phyloP scores from a whole-genome alignment of 1,284 basidiomycete species.

The Heterobasidion occidentale region DNA sequence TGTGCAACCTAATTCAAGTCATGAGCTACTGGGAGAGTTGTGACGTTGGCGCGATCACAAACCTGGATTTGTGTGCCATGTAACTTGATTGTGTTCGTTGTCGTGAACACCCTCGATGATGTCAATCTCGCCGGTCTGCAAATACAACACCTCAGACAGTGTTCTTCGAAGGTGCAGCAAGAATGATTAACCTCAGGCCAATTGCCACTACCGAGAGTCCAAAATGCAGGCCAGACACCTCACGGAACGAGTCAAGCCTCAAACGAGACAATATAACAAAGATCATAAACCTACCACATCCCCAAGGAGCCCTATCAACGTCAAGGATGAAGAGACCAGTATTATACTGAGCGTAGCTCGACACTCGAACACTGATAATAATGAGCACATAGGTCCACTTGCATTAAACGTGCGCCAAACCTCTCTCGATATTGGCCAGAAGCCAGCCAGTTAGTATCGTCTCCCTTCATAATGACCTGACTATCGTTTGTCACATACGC shows the following conservation, averaged over 20 bases:
- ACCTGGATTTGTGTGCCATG: constrained; percentile 26
- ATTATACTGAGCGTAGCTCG: constrained; percentile 22
- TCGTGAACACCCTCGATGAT: constrained; percentile 76
- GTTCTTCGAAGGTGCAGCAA: not conserved
- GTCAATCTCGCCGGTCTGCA: constrained; percentile 69
- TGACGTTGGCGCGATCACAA: not conserved
- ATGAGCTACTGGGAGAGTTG: not conserved
- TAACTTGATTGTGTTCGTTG: constrained; percentile 67
- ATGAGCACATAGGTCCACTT: constrained; percentile 3
- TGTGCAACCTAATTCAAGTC: constrained; percentile 31
- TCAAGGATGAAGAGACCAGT: not conserved
- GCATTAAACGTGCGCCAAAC: constrained; percentile 20
- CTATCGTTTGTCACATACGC: constrained; percentile 49
- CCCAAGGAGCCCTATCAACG: not conserved
- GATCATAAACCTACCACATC: not conserved
- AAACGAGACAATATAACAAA: constrained; percentile 9
- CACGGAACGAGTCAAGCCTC: not conserved
- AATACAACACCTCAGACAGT: not conserved
- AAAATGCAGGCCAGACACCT: not conserved
- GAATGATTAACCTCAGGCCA: not conserved
- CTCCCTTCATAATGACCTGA: constrained; percentile 66
- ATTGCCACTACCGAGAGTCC: not conserved
- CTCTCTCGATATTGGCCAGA: constrained; percentile 49
- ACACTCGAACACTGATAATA: constrained; percentile 35
- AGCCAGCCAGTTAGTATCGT: constrained; percentile 50